Base-by-base conservation (phyloP, 202 grass and related monocot genomes). In the Zizania palustris region DNA sequence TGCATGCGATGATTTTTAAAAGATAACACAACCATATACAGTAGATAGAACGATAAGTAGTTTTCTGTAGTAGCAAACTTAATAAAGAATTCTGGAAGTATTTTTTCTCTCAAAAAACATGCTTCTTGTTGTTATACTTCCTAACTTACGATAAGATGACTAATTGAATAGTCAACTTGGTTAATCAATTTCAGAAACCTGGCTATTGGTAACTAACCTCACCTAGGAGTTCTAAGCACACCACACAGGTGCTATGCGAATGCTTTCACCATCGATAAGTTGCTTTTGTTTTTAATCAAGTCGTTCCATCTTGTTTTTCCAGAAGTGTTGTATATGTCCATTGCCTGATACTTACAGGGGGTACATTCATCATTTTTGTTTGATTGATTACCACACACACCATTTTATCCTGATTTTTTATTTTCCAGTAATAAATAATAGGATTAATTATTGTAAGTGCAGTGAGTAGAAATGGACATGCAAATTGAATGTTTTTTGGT, bases 61-160 rank as follows among this genome's bases (percentile, higher is more conserved):
- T 48, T 51, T 16, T 5, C 62, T 69, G 46, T 20, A 49, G 1
- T 65, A 64, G 73, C 18, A 76, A 28, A 69, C 66, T 57, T 65
- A 66, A 15, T 48, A 11, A 58, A 11, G 49, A 69, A 54, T 41
- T 15, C 3, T 18, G 0, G 50, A 3, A n/a, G 49, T 18, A 45
- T 45, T 3, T 63, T 45, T 79, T n/a, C 42, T 38, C 11, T n/a
- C 16, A 16, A 58, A 82, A n/a, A 5, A 38, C 33, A 43, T 2
- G 28, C 3, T 4, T 51, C 20, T 60, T 73, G 6, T 5, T 19
- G 50, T 54, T 54, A 16, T 76, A n/a, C 40, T 48, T 78, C 7
- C 67, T 7, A 7, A 20, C 7, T 51, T 43, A 3, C 0, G 49
- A 15, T 65, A 75, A 45, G 58, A 19, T 65, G 69, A 65, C 66